Percentiles rank a stretch among this genome's conserved stretches.
phyloP scores from a whole-genome alignment of 1,284 basidiomycete genomes.

The Phlebopus sp. region DNA sequence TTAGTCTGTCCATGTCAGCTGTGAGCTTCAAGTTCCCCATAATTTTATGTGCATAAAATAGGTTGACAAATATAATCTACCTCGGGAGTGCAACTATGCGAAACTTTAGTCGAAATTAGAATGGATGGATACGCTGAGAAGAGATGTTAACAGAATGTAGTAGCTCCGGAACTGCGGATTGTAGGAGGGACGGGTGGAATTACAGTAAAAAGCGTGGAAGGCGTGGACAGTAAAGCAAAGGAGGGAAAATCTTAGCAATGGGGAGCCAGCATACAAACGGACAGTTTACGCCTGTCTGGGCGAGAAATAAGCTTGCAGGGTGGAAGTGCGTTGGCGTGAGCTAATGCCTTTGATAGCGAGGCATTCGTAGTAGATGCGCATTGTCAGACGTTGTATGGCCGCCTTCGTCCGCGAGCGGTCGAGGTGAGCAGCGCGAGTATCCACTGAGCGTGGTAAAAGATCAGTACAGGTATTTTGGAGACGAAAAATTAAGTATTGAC shows the following conservation, averaged over 20 bases:
- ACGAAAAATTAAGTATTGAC: constrained; percentile 37
- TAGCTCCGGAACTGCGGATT: constrained; percentile 1
- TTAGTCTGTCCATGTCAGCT: no score
- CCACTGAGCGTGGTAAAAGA: constrained; percentile 42
- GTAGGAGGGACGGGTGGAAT: neutral
- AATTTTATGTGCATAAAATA: neutral
- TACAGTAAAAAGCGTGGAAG: neutral
- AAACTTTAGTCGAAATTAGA: constrained; percentile 9
- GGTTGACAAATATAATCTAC: neutral
- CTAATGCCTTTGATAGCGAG: constrained; percentile 29
- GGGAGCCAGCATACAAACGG: neutral
- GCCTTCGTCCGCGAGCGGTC: constrained; percentile 71
- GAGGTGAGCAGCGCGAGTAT: constrained; percentile 67
- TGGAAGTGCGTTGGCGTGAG: constrained; percentile 22
- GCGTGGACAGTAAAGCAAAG: neutral
- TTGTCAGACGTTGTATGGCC: constrained; percentile 55
- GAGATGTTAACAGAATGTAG: constrained; percentile 3
- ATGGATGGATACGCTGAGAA: constrained; percentile 21
- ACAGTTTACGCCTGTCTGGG: constrained; percentile 20
- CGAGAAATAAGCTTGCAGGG: constrained; percentile 30
- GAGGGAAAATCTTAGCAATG: neutral
- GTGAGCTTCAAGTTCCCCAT: no score
- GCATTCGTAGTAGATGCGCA: constrained; percentile 64
- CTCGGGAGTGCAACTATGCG: neutral
- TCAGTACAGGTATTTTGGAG: neutral